Evolutionary conservation across 1,284 basidiomycete genomes (phyloP), one percentile per base, ranked within the genome.

Genomic region (Melampsora americana): DNA sequence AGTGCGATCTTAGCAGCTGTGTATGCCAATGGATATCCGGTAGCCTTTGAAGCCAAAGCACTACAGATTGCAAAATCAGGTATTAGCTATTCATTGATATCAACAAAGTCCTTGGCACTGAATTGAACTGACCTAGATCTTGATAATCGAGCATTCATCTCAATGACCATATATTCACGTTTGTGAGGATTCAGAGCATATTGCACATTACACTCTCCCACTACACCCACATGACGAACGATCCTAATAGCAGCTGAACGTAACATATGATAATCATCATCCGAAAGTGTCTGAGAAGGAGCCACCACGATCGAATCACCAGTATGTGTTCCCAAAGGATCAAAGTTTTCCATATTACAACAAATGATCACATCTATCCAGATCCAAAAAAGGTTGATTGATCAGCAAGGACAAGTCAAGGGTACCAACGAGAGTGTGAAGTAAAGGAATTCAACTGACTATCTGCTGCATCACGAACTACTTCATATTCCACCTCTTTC

Each of bases 261-360:
- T 79, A 99, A 87, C 96, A 99, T 99, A 85, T 99, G 95, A 85
- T 99, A 99, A 83, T 97, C 93, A 83, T 93, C 92, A 82, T 99
- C 96, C 48, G 95, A 92, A 20, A 99, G 86, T 1, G 96, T 99
- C 84, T 99, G 96, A 4, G 94, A 97, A 1, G 96, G 96, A 5
- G 96, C 96, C 61, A 99, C 94, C 82, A 99, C 96, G 81, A 99
- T 99, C n/a, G 95, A 99, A 84, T 99, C 96, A 81, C 96, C 96
- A n/a, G 96, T 99, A 84, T 99, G 96, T 59, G 93, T 98, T 79
- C 96, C 96, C 78, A 99, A 90, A 26, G 96, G 96, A 83, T 99
- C 96, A 80, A 99, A 99, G 85, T 99, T 99, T 85, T 96, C 92
- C 92, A 93, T 94, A 84, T 95, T 95, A 84, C 93, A 95, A 85